Percentiles rank a stretch among this genome's conserved stretches.
These are phyloP conservation scores for Fusarium fujikuroi DNA, from an alignment of 2,329 filamentous ascomycete genomes.

Conservation along the genomic window DNA sequence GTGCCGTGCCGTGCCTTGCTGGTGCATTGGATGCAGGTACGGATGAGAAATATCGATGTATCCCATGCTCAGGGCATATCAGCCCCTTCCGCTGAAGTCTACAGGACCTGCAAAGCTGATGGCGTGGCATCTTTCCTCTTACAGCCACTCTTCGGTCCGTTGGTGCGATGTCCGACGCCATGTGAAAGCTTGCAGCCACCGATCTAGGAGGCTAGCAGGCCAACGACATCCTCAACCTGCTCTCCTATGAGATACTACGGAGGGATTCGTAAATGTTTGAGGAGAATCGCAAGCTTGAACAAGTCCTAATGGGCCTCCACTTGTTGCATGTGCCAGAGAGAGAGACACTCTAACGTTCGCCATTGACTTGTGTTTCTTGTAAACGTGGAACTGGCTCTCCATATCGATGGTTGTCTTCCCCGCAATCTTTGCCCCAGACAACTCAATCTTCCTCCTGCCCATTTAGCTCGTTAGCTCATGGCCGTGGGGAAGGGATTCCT, in stretches of 20 bases:
- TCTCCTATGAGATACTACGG: neutral
- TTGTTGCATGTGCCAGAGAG: neutral
- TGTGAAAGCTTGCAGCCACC: slow-evolving; percentile 3
- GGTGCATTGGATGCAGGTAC: slow-evolving; percentile 20
- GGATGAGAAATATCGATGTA: neutral
- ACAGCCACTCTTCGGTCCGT: slow-evolving; percentile 8
- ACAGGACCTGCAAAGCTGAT: slow-evolving; percentile 11
- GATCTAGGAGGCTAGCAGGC: slow-evolving; percentile 3
- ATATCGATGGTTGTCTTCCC: slow-evolving; percentile 14
- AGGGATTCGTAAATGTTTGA: neutral
- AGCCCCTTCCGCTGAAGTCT: slow-evolving; percentile 24
- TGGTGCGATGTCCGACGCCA: slow-evolving; percentile 2
- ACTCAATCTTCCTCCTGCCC: slow-evolving; percentile 9
- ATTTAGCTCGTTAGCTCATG: slow-evolving; percentile 2
- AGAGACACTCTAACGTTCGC: neutral
- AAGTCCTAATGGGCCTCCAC: neutral
- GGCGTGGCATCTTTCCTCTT: slow-evolving; percentile 28
- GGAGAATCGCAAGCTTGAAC: neutral
- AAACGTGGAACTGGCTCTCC: neutral
- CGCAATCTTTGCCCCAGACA: slow-evolving; percentile 19
- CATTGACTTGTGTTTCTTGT: neutral
- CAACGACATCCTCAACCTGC: neutral
- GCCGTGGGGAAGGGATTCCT: neutral
- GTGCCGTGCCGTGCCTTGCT: slow-evolving; percentile 10
- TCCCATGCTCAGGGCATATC: neutral